phyloP scores from a whole-genome alignment of 352 stramenopile species.

The Saprolegnia diclina region DNA sequence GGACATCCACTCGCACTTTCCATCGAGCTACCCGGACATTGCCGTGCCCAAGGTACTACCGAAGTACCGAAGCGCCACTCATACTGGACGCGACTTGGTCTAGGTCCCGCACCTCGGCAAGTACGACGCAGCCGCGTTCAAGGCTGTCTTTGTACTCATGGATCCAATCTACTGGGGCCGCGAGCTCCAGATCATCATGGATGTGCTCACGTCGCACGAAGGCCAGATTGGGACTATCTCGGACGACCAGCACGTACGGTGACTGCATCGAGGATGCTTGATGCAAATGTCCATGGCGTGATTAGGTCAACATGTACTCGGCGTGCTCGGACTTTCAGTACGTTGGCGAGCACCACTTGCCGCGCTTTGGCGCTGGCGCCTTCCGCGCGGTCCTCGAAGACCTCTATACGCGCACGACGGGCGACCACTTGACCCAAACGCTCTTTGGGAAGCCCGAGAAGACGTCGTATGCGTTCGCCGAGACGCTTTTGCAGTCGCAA shows the following conservation, averaged over 20 bases:
- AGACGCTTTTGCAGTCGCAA: slow-evolving; percentile 69
- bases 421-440: slow-evolving; percentile 61
- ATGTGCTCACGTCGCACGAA: slow-evolving; percentile 56
- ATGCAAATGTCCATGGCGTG: background rate
- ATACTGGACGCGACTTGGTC: background rate
- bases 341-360: slow-evolving; percentile 77
- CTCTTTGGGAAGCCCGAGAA: slow-evolving; percentile 74
- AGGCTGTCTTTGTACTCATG: slow-evolving; percentile 68
- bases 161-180: slow-evolving; percentile 74
- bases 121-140: slow-evolving; percentile 50
- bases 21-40: slow-evolving; percentile 75
- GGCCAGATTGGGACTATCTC: slow-evolving; percentile 44
- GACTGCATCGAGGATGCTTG: background rate
- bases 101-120: slow-evolving; percentile 31
- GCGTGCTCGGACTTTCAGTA: slow-evolving; percentile 86
- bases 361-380: slow-evolving; percentile 69
- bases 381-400: slow-evolving; percentile 78
- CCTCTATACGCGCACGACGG: slow-evolving; percentile 75
- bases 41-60: slow-evolving; percentile 35
- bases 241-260: slow-evolving; percentile 40
- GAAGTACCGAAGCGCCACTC: slow-evolving; percentile 27
- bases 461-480: slow-evolving; percentile 68
- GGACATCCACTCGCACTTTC: slow-evolving; percentile 71
- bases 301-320: slow-evolving; percentile 71
- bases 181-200: slow-evolving; percentile 71